Evolutionary conservation across 176 grass and related monocot genomes (phyloP), one percentile per base, ranked within the genome.

Genomic region (Oryza rufipogon): DNA sequence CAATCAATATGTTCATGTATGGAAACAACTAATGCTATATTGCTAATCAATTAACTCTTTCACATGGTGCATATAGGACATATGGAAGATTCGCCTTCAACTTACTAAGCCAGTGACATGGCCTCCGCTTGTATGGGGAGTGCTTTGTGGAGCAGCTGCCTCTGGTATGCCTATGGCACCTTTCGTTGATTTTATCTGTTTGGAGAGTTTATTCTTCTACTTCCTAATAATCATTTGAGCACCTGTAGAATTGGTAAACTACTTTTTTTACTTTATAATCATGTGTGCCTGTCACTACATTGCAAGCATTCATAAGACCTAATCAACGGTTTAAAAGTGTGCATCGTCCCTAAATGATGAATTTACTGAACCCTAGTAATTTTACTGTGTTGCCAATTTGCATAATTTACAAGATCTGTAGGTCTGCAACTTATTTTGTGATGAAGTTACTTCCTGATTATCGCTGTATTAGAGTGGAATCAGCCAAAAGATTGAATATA

Each of bases 1-100:
- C 41, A 42, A 42, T 42, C 41, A 1, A 42, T 42, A 42, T 42
- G 9, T 42, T 42, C 41, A 42, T 42, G 8, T 2, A 7, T 42
- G 8, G 42, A 44, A 44, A 44, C 42, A 10, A 11, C 42, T 71
- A 84, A 46, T 73, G 7, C n/a, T 77, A 11, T 60, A 11, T 58
- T 71, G 19, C 22, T 84, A 6, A 39, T 36, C 22, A 22, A 13
- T 33, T 16, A 6, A 13, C 17, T 76, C 67, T 58, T 85, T 88
- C 54, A 46, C 71, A n/a, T 58, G 48, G 47, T 84, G 16, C 44
- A 68, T 17, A 74, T 68, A 98, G 96, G 84, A 98, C 79, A 93
- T 94, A 83, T 95, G 96, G 96, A 98, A 98, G 92, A 93, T 98
- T 64, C 89, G 96, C n/a, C 91, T 95, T 88, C 96, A 98, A 89